Percentiles rank a stretch among this genome's conserved stretches.
phyloP scores from a whole-genome alignment of 2,329 filamentous ascomycete species.

The Exophiala phaeomuriformis region DNA sequence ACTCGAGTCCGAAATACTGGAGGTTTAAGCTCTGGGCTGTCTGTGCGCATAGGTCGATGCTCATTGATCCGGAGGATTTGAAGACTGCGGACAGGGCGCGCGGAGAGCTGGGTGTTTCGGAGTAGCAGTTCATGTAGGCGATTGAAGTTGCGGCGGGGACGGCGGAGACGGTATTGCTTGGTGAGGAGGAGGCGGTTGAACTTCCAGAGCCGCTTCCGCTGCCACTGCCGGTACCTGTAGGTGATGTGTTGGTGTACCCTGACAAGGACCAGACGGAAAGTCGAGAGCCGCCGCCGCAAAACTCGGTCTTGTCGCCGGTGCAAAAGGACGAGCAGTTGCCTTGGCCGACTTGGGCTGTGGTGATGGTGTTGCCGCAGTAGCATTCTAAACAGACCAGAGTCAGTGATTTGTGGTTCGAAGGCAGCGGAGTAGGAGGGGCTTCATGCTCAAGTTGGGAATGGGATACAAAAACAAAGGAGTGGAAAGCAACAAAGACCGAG shows the following conservation, averaged over 20 bases:
- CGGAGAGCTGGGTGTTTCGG: conserved; percentile 29
- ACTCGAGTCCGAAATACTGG: conserved; percentile 32
- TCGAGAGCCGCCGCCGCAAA: conserved; percentile 28
- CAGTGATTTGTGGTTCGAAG: background rate
- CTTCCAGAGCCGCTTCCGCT: background rate
- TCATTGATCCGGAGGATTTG: conserved; percentile 21
- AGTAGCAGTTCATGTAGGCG: conserved; percentile 37
- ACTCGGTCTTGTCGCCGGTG: conserved; percentile 27
- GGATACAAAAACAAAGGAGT: no score
- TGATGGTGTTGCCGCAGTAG: conserved; percentile 31
- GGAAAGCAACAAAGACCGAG: no score
- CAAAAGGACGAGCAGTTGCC: conserved; percentile 22
- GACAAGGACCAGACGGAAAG: conserved; percentile 28
- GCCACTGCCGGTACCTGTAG: background rate
- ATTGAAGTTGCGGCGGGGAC: conserved; percentile 8
- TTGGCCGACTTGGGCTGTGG: conserved; percentile 14
- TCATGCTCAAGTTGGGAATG: background rate
- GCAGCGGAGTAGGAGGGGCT: background rate
- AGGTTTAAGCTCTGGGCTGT: conserved; percentile 26
- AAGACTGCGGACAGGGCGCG: conserved; percentile 30
- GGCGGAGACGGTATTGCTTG: background rate
- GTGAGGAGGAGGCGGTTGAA: background rate
- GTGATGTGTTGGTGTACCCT: background rate
- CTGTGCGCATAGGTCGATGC: conserved; percentile 26
- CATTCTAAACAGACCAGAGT: conserved; percentile 31